Evolutionary conservation across 192 early-diverging fungal species (phyloP).

Genomic region (Coemansia sp.): DNA sequence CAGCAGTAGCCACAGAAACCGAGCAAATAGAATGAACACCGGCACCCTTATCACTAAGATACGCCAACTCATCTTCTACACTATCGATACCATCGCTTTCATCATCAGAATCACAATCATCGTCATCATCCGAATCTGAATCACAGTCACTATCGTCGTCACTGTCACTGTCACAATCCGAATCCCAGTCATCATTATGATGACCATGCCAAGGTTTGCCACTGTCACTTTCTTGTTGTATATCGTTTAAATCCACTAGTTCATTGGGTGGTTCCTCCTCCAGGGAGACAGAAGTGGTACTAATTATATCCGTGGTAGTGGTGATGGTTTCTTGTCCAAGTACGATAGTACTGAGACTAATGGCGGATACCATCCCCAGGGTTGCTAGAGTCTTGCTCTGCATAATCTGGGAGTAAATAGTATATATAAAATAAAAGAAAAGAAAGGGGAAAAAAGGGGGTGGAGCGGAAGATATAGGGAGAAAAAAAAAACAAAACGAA

Average conservation of each 20-base stretch:
- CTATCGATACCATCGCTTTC: not conserved
- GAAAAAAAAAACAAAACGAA: not conserved
- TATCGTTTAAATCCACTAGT: not conserved
- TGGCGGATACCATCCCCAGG: not conserved
- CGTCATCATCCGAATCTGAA: not conserved
- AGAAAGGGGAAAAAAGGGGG: not conserved
- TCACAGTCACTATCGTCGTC: not conserved
- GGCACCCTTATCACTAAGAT: not conserved
- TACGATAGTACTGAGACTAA: not conserved
- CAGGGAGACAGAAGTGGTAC: not conserved
- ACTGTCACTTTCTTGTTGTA: not conserved
- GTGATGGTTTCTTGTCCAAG: not conserved
- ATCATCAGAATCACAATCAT: not conserved
- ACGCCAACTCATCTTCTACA: not conserved
- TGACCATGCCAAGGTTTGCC: not conserved
- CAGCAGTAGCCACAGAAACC: conserved; percentile 4
- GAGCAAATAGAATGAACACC: not conserved
- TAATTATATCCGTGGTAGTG: not conserved
- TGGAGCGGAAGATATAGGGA: not conserved
- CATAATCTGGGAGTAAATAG: conserved; percentile 3
- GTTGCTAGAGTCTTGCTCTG: conserved; percentile 6
- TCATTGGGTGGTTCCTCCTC: not conserved
- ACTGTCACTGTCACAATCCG: not conserved
- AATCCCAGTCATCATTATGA: not conserved
- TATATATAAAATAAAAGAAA: not conserved